Conservation (phyloP, 305 asterid genomes). For the Fraxinus albicans region DNA sequence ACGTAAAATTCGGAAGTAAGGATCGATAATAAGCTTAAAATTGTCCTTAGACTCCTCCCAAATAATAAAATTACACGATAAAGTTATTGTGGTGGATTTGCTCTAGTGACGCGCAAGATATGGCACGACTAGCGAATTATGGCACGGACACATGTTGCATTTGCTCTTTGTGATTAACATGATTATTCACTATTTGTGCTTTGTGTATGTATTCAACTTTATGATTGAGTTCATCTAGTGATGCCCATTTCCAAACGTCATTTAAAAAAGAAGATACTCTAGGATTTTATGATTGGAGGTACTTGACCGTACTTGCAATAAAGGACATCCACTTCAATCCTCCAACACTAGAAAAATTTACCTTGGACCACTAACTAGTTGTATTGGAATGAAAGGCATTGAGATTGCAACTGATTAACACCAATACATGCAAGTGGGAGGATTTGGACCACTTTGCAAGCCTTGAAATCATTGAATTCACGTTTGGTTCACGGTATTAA, state of each 20-base stretch:
- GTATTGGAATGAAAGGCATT: neutral
- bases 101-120: neutral
- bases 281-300: neutral
- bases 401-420: neutral
- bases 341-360: neutral
- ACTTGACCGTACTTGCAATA: neutral
- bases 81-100: neutral
- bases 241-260: neutral
- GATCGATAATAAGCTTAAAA: neutral
- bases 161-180: neutral
- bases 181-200: neutral
- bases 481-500: neutral
- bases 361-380: neutral
- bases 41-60: neutral
- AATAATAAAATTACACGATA: neutral
- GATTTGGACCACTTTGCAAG: neutral
- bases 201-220: neutral
- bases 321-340: neutral
- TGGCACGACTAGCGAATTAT: neutral
- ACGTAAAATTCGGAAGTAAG: neutral
- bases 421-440: neutral
- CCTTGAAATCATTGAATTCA: neutral
- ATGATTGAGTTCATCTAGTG: neutral
- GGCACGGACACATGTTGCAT: neutral
- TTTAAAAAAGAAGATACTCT: neutral